Conservation (phyloP, 2,329 filamentous ascomycete species). For the Aspergillus cejpii region DNA sequence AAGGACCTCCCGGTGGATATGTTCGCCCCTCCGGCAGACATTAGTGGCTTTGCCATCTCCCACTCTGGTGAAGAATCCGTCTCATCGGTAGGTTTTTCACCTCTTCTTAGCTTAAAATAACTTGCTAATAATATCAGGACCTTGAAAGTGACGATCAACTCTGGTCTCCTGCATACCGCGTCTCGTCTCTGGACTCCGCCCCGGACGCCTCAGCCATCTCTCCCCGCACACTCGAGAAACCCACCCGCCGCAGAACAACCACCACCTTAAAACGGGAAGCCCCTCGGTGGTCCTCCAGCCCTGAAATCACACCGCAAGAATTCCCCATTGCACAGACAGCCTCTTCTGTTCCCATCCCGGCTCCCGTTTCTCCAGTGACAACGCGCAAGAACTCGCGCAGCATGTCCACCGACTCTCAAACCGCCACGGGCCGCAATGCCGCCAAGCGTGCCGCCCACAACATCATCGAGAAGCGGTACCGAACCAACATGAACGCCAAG, state of each 20-base stretch:
- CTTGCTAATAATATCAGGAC: conserved; percentile 18
- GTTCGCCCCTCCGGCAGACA: conserved; percentile 25
- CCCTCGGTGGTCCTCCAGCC: conserved; percentile 24
- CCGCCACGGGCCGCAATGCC: conserved; percentile 27
- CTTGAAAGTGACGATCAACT: conserved; percentile 33
- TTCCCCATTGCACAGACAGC: conserved; percentile 11
- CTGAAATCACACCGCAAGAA: conserved; percentile 25
- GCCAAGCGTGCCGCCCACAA: conserved; percentile 39
- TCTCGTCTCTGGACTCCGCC: conserved; percentile 17
- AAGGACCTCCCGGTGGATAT: conserved; percentile 29
- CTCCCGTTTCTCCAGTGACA: conserved; percentile 5
- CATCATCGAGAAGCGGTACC: conserved; percentile 39
- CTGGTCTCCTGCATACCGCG: conserved; percentile 23
- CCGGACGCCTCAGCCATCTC: not conserved
- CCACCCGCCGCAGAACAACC: conserved; percentile 9
- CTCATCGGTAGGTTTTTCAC: conserved; percentile 20
- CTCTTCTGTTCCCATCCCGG: conserved; percentile 5
- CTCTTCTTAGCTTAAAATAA: conserved; percentile 14
- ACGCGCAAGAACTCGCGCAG: conserved; percentile 23
- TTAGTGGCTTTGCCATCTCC: conserved; percentile 30
- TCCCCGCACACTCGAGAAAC: conserved; percentile 1
- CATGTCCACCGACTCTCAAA: conserved; percentile 23
- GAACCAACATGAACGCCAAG: conserved; percentile 41
- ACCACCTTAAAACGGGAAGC: conserved; percentile 6
- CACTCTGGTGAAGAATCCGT: conserved; percentile 24